phyloP scores from a whole-genome alignment of 805 yeast genomes.

The Yarrowia divulgata region DNA sequence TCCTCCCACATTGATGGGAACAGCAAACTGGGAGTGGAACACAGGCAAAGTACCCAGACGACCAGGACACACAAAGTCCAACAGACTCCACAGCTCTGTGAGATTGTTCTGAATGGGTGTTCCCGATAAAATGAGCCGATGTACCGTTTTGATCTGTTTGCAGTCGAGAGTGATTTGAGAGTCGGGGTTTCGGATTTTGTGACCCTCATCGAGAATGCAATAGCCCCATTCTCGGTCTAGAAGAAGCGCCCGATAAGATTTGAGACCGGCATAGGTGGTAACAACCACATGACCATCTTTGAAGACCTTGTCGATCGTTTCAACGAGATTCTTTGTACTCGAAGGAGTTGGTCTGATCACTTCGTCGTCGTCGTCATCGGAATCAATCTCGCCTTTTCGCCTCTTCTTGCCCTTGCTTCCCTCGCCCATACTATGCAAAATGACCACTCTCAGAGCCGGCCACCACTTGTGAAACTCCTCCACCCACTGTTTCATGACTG shows the following conservation, averaged over 20 bases:
- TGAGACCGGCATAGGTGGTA: conserved; percentile 89
- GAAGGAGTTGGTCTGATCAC: conserved; percentile 41
- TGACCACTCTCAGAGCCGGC: conserved; percentile 89
- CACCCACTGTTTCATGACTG: conserved; percentile 97
- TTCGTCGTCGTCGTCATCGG: conserved; percentile 4
- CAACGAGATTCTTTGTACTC: conserved; percentile 54
- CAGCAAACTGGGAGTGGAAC: conserved; percentile 88
- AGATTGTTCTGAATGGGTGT: conserved; percentile 96
- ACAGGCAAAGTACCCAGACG: conserved; percentile 93
- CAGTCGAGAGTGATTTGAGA: conserved; percentile 84
- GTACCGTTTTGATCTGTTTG: conserved; percentile 82
- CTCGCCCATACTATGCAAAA: conserved; percentile 89
- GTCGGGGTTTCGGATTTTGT: conserved; percentile 94
- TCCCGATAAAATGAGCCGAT: conserved; percentile 88
- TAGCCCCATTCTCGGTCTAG: conserved; percentile 86
- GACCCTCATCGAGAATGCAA: conserved; percentile 94
- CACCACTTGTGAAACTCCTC: conserved; percentile 96
- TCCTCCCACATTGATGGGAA: conserved; percentile 96
- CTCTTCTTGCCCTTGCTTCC: conserved; percentile 64
- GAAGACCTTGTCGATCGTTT: conserved; percentile 64
- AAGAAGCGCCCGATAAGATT: conserved; percentile 67
- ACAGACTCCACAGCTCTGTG: conserved; percentile 90
- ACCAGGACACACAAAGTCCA: conserved; percentile 96
- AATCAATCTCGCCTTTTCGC: conserved; percentile 39
- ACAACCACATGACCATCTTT: conserved; percentile 80